Conservation (phyloP, 2,329 filamentous ascomycete species). For the Xylariaceae sp. region DNA sequence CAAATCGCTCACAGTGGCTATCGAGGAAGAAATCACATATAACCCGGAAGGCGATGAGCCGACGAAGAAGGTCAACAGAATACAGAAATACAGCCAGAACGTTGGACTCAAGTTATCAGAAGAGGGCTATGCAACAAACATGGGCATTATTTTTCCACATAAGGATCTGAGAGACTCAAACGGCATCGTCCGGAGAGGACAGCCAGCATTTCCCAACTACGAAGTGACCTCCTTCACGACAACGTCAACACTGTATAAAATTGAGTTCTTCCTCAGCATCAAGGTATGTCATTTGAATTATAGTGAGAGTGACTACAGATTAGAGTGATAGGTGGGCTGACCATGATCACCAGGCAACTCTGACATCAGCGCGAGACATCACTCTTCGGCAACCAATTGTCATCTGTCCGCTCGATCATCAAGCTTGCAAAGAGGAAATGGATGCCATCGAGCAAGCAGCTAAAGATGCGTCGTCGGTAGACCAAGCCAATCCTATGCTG, state of each 20-base stretch:
- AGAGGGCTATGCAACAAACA: slow-evolving; percentile 86
- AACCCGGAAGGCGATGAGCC: slow-evolving; percentile 97
- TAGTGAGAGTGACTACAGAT: too few species aligned
- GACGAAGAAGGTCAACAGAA: slow-evolving; percentile 79
- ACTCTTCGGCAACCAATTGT: slow-evolving; percentile 87
- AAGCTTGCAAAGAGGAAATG: slow-evolving; percentile 97
- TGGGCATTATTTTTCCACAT: slow-evolving; percentile 84
- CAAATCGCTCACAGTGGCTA: slow-evolving; percentile 85
- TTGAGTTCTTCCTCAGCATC: slow-evolving; percentile 92
- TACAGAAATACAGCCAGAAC: slow-evolving; percentile 77
- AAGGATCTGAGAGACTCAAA: slow-evolving; percentile 85
- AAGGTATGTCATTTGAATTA: slow-evolving; percentile 58
- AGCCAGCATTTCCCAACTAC: slow-evolving; percentile 84
- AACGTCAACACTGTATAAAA: slow-evolving; percentile 90
- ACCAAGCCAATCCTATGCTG: slow-evolving; percentile 88
- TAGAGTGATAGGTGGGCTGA: too few species aligned
- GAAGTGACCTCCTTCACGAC: slow-evolving; percentile 89
- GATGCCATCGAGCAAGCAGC: slow-evolving; percentile 95
- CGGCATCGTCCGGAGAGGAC: slow-evolving; percentile 79
- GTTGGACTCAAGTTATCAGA: slow-evolving; percentile 85
- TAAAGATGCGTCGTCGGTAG: slow-evolving; percentile 83
- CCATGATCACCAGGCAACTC: slow-evolving; percentile 61
- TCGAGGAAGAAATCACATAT: slow-evolving; percentile 98
- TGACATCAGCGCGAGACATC: slow-evolving; percentile 86
- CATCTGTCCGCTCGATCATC: slow-evolving; percentile 91